Evolutionary conservation across 2,329 filamentous ascomycete genomes (phyloP).

Genomic region (Fusarium setosum): DNA sequence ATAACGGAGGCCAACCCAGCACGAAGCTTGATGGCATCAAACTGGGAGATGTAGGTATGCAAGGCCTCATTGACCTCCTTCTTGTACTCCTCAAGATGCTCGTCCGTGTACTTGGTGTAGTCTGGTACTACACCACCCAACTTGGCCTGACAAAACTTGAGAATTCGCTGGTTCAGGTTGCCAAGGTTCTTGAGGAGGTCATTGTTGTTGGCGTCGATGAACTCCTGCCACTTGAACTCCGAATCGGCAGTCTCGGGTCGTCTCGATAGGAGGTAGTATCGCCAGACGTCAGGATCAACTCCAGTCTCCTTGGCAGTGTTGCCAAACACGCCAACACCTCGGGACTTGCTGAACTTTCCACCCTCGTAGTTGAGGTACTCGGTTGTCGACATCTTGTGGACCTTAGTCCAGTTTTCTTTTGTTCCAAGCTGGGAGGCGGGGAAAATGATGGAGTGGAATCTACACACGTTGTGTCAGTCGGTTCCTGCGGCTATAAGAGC

Average conservation of each 20-base stretch:
- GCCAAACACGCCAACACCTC: slow-evolving; percentile 90
- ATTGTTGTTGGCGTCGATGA: slow-evolving; percentile 88
- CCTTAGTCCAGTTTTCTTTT: slow-evolving; percentile 86
- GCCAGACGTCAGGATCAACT: slow-evolving; percentile 88
- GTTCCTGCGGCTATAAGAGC: neutral
- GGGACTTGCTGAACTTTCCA: slow-evolving; percentile 93
- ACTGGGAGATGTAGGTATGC: slow-evolving; percentile 73
- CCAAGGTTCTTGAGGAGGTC: slow-evolving; percentile 83
- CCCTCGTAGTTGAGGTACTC: slow-evolving; percentile 89
- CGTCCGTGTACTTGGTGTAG: slow-evolving; percentile 65
- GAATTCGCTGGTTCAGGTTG: slow-evolving; percentile 79
- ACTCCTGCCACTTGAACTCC: slow-evolving; percentile 89
- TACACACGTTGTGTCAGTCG: slow-evolving; percentile 17
- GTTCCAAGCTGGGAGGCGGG: slow-evolving; percentile 89
- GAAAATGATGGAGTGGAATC: slow-evolving; percentile 86
- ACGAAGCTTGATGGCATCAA: slow-evolving; percentile 79
- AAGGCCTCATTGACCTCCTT: slow-evolving; percentile 74
- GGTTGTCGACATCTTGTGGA: slow-evolving; percentile 88
- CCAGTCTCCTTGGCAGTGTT: slow-evolving; percentile 90
- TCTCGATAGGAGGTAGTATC: slow-evolving; percentile 88
- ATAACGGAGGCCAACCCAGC: slow-evolving; percentile 73
- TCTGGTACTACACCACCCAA: slow-evolving; percentile 78
- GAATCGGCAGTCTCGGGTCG: slow-evolving; percentile 88
- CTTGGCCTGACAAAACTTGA: slow-evolving; percentile 83
- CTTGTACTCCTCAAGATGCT: slow-evolving; percentile 64